Evolutionary conservation across 192 early-diverging fungal species (phyloP).

Genomic region (Backusella circina): DNA sequence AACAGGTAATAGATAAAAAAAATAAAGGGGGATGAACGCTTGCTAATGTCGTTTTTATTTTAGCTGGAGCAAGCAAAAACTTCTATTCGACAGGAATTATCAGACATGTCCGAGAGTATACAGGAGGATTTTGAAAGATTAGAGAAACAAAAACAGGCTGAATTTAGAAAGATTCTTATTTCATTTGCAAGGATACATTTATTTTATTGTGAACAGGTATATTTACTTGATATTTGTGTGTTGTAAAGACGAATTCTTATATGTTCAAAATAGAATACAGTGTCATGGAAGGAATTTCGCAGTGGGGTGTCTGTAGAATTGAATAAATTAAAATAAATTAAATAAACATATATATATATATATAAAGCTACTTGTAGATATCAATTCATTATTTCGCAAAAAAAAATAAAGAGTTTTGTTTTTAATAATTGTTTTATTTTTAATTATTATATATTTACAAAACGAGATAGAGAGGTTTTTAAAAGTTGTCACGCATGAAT

Average conservation of each 20-base stretch:
- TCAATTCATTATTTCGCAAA: too few species aligned
- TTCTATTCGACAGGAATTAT: constrained; percentile 75
- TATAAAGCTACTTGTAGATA: too few species aligned
- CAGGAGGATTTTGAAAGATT: constrained; percentile 88
- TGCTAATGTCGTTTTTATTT: neutral
- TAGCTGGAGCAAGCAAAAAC: constrained; percentile 17
- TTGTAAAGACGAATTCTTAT: neutral
- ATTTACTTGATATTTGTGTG: neutral
- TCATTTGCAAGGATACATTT: constrained; percentile 65
- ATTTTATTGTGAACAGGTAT: constrained; percentile 65
- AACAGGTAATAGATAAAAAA: constrained; percentile 30
- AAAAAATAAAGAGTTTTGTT: too few species aligned
- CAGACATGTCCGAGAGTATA: constrained; percentile 70
- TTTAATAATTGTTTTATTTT: neutral
- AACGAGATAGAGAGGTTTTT: neutral
- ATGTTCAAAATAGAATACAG: neutral
- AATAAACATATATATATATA: neutral
- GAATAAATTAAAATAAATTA: neutral
- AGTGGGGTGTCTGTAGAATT: neutral
- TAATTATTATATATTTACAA: neutral
- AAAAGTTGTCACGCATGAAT: constrained; percentile 65
- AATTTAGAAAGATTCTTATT: constrained; percentile 74
- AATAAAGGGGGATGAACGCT: neutral
- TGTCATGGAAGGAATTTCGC: neutral
- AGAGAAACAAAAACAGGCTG: constrained; percentile 85